Conservation (phyloP, 2,329 filamentous ascomycete genomes). For the Calonectria hawksworthii region DNA sequence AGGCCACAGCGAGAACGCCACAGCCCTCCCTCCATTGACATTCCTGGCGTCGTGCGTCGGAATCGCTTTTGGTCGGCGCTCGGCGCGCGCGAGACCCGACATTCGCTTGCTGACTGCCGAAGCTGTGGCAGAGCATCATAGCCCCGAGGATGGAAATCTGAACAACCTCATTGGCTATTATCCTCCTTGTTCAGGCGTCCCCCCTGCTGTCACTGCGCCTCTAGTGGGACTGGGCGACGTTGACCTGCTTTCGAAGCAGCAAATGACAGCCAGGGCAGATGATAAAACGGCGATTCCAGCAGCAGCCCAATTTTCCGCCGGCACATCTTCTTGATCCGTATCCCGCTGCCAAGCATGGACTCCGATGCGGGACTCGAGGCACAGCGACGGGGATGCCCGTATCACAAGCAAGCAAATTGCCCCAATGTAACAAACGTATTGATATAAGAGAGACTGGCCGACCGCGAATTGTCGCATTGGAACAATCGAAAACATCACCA, state of each 20-base stretch:
- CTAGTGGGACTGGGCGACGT: neutral
- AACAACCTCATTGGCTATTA: neutral
- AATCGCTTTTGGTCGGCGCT: neutral
- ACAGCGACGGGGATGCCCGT: neutral
- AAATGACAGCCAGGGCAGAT: neutral
- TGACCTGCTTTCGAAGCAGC: neutral
- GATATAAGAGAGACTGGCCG: neutral
- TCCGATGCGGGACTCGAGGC: neutral
- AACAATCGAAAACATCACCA: neutral
- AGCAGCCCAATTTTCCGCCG: neutral
- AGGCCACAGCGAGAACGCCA: neutral
- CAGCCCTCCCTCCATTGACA: neutral
- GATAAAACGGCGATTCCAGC: neutral
- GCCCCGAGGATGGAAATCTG: neutral
- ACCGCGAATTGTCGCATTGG: neutral
- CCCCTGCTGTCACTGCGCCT: neutral
- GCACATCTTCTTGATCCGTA: neutral
- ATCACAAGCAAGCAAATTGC: neutral
- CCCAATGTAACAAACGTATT: neutral
- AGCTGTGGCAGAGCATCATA: neutral
- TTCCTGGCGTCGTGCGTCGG: neutral
- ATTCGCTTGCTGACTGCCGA: neutral
- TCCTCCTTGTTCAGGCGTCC: neutral
- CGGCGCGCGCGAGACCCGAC: neutral
- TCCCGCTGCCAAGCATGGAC: neutral